phyloP scores from a whole-genome alignment of 2,329 filamentous ascomycete genomes.

The Fusarium oxysporum region DNA sequence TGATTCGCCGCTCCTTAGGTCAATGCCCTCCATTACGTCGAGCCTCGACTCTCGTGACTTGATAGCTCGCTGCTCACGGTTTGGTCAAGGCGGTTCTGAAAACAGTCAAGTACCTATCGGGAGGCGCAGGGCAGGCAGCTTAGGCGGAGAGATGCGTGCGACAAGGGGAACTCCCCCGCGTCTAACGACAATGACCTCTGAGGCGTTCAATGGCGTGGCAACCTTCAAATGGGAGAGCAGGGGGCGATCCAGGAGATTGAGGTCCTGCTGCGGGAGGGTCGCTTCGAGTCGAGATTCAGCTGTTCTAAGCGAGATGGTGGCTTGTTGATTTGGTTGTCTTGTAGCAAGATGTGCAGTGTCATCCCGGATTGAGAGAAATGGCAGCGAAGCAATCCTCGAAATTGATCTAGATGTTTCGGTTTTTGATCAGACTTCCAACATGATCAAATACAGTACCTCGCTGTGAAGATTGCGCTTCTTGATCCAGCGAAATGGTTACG shows the following conservation, averaged over 20 bases:
- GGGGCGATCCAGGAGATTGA: not conserved
- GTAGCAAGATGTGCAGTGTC: no score
- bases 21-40: constrained; percentile 31
- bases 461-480: not conserved
- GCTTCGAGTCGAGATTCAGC: constrained; percentile 14
- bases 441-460: not conserved
- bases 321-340: not conserved
- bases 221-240: not conserved
- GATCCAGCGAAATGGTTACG: not conserved
- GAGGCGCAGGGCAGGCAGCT: constrained; percentile 1
- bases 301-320: constrained; percentile 6
- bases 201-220: no score
- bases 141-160: constrained; percentile 9
- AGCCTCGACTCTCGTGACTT: constrained; percentile 25
- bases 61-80: constrained; percentile 4
- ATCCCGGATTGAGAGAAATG: not conserved
- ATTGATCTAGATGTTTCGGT: not conserved
- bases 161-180: not conserved
- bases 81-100: constrained; percentile 32
- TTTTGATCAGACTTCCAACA: not conserved
- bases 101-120: constrained; percentile 14
- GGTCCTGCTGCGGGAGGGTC: not conserved
- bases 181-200: no score
- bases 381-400: not conserved
- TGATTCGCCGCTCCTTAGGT: constrained; percentile 28